These are phyloP conservation scores for Suillus ampliporus DNA, from an alignment of 768 basidiomycete genomes.

Conservation along the genomic window DNA sequence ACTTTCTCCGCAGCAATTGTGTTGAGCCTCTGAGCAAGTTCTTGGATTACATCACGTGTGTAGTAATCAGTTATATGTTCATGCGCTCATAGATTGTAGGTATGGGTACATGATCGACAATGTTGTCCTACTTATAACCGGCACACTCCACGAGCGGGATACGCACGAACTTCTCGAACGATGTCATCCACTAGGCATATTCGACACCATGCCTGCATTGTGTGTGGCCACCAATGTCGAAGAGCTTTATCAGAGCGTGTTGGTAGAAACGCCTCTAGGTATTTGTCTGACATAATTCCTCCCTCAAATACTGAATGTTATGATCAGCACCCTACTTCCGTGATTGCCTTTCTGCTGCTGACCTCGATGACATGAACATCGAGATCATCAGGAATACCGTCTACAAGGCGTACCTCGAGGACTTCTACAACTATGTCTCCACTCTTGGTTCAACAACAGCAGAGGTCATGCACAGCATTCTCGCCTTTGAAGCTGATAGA, in stretches of 20 bases:
- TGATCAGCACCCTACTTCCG: constrained; percentile 90
- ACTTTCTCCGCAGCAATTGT: constrained; percentile 89
- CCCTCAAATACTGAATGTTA: constrained; percentile 6
- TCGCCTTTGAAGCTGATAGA: constrained; percentile 96
- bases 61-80: constrained; percentile 23
- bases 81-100: constrained; percentile 45
- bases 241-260: constrained; percentile 94
- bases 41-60: constrained; percentile 97
- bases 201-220: constrained; percentile 99
- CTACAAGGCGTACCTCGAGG: constrained; percentile 98
- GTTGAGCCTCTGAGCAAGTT: constrained; percentile 91
- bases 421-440: constrained; percentile 86
- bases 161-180: constrained; percentile 96
- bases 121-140: constrained; percentile 95
- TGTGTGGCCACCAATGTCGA: constrained; percentile 99
- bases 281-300: constrained; percentile 33
- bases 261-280: constrained; percentile 98
- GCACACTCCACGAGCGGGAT: constrained; percentile 95
- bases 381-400: constrained; percentile 99
- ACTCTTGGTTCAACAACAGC: constrained; percentile 84
- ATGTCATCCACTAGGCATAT: constrained; percentile 96
- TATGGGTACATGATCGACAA: constrained; percentile 99
- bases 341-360: constrained; percentile 91
- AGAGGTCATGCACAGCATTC: constrained; percentile 90
- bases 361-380: constrained; percentile 98